phyloP scores from a whole-genome alignment of 1,284 basidiomycete genomes.

The Trichosporon sp. region DNA sequence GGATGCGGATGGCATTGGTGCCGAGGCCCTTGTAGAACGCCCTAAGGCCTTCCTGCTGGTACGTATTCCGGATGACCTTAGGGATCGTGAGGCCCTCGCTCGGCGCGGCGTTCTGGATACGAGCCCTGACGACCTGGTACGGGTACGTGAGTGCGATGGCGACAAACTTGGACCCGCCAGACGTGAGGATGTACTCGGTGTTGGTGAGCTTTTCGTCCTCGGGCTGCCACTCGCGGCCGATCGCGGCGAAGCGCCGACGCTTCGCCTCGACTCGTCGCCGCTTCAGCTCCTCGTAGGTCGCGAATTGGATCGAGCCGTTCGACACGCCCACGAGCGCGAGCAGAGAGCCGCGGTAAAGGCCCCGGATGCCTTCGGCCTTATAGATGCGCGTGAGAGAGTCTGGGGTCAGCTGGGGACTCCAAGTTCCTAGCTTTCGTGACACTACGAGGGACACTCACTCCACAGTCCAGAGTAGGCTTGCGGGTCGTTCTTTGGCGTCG shows the following conservation, averaged over 20 bases:
- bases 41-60: constrained; percentile 72
- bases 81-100: constrained; percentile 66
- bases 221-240: constrained; percentile 68
- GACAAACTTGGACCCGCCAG: constrained; percentile 82
- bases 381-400: constrained; percentile 59
- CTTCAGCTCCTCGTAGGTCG: constrained; percentile 96
- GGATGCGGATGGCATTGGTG: constrained; percentile 92
- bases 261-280: constrained; percentile 80
- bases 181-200: constrained; percentile 87
- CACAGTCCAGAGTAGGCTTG: constrained; percentile 75
- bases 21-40: constrained; percentile 96
- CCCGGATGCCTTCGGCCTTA: constrained; percentile 72
- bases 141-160: constrained; percentile 90
- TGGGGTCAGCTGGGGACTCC: constrained; percentile 2
- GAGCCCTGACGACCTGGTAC: constrained; percentile 93
- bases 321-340: constrained; percentile 91
- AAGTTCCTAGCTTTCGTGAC: not conserved
- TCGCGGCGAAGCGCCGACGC: constrained; percentile 63
- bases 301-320: constrained; percentile 95
- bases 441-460: constrained; percentile 61
- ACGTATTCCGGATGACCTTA: constrained; percentile 76
- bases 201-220: constrained; percentile 86
- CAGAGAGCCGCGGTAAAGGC: constrained; percentile 83
- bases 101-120: constrained; percentile 76
- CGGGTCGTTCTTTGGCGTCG: constrained; percentile 68